Conservation (phyloP, 2,329 filamentous ascomycete genomes). For the Diaporthe destruens region DNA sequence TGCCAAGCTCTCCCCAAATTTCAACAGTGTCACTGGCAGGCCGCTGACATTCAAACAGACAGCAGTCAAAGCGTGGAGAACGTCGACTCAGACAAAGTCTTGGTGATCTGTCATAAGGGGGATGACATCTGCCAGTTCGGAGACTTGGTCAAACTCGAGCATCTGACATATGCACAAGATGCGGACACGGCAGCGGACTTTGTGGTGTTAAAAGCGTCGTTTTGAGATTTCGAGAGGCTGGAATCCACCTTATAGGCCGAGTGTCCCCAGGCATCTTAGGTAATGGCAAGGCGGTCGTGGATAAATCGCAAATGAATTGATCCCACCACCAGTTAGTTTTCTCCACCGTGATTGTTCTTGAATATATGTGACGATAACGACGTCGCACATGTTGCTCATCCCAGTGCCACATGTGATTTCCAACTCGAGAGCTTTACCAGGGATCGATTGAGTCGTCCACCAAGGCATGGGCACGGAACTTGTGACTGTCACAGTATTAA, state of each 20-base stretch:
- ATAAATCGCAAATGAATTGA: background rate
- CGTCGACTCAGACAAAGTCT: constrained; percentile 38
- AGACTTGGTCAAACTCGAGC: constrained; percentile 44
- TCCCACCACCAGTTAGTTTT: background rate
- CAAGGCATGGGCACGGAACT: too few species aligned
- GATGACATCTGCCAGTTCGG: constrained; percentile 48
- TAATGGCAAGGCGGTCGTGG: too few species aligned
- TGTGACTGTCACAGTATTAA: background rate
- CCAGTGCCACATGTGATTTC: background rate
- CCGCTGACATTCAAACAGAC: constrained; percentile 30
- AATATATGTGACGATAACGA: background rate
- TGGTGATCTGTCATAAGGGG: constrained; percentile 44
- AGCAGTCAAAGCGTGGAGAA: constrained; percentile 42
- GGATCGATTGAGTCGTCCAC: background rate
- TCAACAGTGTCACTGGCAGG: fast-evolving
- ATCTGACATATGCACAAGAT: constrained; percentile 47
- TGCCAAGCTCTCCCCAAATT: background rate
- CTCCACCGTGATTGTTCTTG: background rate
- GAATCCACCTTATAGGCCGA: too few species aligned
- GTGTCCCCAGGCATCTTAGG: too few species aligned
- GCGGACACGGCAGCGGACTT: constrained; percentile 45
- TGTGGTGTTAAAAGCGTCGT: constrained; percentile 38
- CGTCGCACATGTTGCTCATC: background rate
- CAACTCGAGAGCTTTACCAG: background rate
- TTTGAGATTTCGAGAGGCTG: background rate